phyloP scores from a whole-genome alignment of 805 yeast genomes.

The Lachancea thermotolerans region DNA sequence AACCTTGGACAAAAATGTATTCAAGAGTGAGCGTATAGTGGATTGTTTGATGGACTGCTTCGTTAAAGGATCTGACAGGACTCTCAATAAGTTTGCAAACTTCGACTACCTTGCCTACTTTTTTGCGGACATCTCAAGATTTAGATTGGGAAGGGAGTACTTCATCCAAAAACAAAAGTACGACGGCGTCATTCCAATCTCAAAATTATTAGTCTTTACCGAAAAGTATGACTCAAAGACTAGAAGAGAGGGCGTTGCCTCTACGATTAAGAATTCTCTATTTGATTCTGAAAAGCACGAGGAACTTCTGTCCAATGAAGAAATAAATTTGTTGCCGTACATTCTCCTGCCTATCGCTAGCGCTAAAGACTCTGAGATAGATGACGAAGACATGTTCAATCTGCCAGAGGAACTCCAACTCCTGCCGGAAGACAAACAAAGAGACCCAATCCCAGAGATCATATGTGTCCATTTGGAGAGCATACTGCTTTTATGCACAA shows the following conservation, averaged over 20 bases:
- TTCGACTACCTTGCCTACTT: conserved; percentile 81
- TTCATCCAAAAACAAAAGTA: conserved; percentile 66
- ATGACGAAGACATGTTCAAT: conserved; percentile 79
- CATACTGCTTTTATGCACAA: conserved; percentile 70
- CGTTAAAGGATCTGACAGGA: conserved; percentile 73
- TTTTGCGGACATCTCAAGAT: conserved; percentile 85
- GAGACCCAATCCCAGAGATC: conserved; percentile 67
- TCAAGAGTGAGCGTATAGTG: conserved; percentile 53
- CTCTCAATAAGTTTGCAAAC: conserved; percentile 63
- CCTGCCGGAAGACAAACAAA: conserved; percentile 62
- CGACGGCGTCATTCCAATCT: conserved; percentile 70
- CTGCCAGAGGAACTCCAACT: conserved; percentile 86
- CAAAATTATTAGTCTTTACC: conserved; percentile 77
- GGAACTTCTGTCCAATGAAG: conserved; percentile 49
- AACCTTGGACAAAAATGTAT: conserved; percentile 39
- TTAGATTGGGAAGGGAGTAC: conserved; percentile 64
- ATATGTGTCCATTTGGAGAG: conserved; percentile 72
- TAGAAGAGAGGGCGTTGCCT: conserved; percentile 88
- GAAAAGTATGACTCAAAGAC: conserved; percentile 69
- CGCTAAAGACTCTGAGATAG: conserved; percentile 60
- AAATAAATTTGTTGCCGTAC: conserved; percentile 72
- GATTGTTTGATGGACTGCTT: conserved; percentile 85
- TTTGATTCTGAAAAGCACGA: conserved; percentile 71
- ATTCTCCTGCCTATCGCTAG: conserved; percentile 75
- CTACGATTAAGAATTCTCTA: conserved; percentile 82